Base-by-base conservation (phyloP, 108 stramenopile species). In the Skeletonema costatum region DNA sequence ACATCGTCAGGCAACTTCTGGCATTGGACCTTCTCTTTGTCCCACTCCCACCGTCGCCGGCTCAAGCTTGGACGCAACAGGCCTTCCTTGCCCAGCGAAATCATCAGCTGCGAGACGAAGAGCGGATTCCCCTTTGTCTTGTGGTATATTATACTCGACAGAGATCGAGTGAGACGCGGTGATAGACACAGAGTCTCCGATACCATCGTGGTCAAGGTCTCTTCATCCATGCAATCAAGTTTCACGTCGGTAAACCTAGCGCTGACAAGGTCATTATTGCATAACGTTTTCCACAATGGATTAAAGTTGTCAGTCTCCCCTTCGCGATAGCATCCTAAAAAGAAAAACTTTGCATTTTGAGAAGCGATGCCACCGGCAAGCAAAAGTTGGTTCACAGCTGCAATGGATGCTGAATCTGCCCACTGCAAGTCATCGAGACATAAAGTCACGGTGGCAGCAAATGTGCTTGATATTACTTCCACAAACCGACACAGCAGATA, bases 401-500 rank as follows among this genome's bases (percentile, higher is more conserved):
- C 65, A 11, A 77, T 62, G 32, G 69, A 73, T 25, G 25, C 25
- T 25, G 25, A 25, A 25, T 25, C 25, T 25, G 25, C 25, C 25
- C 25, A 25, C 25, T 16, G 82, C 21, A 83, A 21, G 48, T 83
- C 82, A 69, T 83, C 82, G 29, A 83, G 31, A 41, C 77, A 77
- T 10, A 83, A 60, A 12, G 56, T 59, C 42, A 83, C 17, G 12
- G 82, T 73, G 8, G 30, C 42, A 36, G 16, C 32, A 16, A 70
- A 76, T 41, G 35, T 32, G 30, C 5, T 60, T 32, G 48, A 76
- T 29, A 82, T 66, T 17, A 76, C 81, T 13, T 64, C 70, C 2
- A 82, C 68, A 66, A 70, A 69, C 14, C 42, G 68, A 50, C 64
- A 76, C 33, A 82, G 59, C 1, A 76, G 41, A 61, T 76, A 65